A percentile compares a stretch with the other conserved stretches of the same genome.
Conservation (phyloP, 306 rosid species). For the Vigna mungo region DNA sequence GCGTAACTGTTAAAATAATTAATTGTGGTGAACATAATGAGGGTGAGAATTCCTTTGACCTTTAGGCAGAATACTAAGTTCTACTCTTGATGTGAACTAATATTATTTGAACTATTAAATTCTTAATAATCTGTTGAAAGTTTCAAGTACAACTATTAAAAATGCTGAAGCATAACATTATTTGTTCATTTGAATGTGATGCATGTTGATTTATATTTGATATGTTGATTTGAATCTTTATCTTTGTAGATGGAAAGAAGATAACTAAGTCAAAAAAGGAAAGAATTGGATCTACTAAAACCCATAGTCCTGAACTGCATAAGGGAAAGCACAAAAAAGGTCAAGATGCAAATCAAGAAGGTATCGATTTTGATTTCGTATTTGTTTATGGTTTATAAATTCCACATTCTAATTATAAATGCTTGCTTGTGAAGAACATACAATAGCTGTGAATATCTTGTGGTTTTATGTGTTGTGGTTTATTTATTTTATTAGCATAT, state of each 20-base stretch:
- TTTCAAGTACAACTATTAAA: neutral
- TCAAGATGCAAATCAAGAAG: constrained; percentile 78
- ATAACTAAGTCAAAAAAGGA: constrained; percentile 52
- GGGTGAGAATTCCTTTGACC: constrained; percentile 55
- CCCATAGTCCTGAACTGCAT: constrained; percentile 56
- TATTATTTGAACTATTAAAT: neutral
- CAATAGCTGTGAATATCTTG: too few relatives aligned
- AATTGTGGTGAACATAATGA: constrained; percentile 86
- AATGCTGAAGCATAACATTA: neutral
- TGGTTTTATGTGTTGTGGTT: too few relatives aligned
- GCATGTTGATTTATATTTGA: neutral
- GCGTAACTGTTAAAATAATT: constrained; percentile 90
- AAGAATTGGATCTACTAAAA: constrained; percentile 63
- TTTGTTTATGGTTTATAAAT: too few relatives aligned
- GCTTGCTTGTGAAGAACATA: too few relatives aligned
- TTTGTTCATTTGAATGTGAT: constrained; percentile 11
- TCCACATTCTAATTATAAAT: too few relatives aligned
- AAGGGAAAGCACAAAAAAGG: constrained; percentile 67
- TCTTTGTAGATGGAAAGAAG: constrained; percentile 68
- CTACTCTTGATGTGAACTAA: neutral
- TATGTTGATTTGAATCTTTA: constrained; percentile 27
- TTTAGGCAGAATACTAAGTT: neutral
- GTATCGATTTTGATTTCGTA: constrained; percentile 42
- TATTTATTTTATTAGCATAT: too few relatives aligned
- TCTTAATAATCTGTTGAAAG: neutral